These are phyloP conservation scores for Apiosordaria backusii DNA, from an alignment of 495 filamentous ascomycete species.

Conservation along the genomic window DNA sequence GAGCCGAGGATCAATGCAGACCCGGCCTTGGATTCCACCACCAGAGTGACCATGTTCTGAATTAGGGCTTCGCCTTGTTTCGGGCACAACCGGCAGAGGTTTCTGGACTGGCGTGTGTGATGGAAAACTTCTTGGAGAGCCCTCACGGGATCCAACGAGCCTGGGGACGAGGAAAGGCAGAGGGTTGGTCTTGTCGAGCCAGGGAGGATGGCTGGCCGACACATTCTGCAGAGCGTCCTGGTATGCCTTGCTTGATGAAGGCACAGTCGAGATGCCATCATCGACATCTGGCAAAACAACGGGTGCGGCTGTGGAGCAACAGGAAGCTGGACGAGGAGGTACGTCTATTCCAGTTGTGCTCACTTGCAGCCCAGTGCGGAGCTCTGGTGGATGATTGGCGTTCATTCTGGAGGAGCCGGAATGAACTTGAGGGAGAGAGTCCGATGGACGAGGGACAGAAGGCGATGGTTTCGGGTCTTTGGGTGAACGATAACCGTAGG, in stretches of 20 bases:
- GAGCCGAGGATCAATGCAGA: slow-evolving; percentile 16
- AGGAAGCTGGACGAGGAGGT: neutral
- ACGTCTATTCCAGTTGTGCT: neutral
- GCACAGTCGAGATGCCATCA: neutral
- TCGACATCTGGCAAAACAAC: neutral
- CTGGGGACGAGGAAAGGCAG: neutral
- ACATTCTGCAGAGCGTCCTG: slow-evolving; percentile 8
- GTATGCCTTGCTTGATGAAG: slow-evolving; percentile 12
- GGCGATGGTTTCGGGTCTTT: neutral
- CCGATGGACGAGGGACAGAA: neutral
- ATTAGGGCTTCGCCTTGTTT: neutral
- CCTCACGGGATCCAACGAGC: slow-evolving; percentile 1
- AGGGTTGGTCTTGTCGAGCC: slow-evolving; percentile 12
- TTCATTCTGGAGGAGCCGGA: slow-evolving; percentile 11
- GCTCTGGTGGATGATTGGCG: slow-evolving; percentile 10
- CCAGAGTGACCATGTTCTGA: neutral
- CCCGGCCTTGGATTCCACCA: neutral
- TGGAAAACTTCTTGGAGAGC: slow-evolving; percentile 1
- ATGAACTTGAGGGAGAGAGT: neutral
- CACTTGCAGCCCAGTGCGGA: neutral
- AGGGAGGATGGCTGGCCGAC: slow-evolving; percentile 12
- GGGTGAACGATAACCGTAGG: neutral
- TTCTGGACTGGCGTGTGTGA: neutral
- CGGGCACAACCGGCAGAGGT: neutral
- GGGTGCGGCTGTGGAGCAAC: slow-evolving; percentile 4